A percentile compares a stretch with the other conserved stretches of the same genome.
These are phyloP conservation scores for Pezizomycotina sp. DNA, from an alignment of 2,329 filamentous ascomycete genomes.

Conservation along the genomic window DNA sequence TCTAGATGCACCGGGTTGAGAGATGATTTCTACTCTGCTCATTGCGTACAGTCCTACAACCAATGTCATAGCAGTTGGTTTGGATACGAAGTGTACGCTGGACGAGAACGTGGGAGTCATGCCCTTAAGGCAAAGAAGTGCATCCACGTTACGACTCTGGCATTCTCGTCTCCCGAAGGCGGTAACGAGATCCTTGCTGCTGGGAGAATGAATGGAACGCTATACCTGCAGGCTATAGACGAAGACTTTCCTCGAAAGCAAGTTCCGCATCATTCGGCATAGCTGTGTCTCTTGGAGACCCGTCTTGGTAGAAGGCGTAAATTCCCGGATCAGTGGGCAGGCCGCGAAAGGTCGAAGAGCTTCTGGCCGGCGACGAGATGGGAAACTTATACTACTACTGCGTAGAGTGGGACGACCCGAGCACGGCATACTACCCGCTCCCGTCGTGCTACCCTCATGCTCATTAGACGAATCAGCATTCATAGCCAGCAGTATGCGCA, in stretches of 20 bases:
- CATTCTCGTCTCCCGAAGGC: conserved; percentile 69
- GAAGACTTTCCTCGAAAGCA: conserved; percentile 57
- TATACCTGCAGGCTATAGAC: conserved; percentile 62
- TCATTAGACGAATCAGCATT: conserved; percentile 59
- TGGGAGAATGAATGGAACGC: conserved; percentile 58
- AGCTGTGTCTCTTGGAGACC: conserved; percentile 73
- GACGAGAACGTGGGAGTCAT: conserved; percentile 65
- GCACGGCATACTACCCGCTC: conserved; percentile 32
- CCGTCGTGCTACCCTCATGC: conserved; percentile 51
- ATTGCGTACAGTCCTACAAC: conserved; percentile 66
- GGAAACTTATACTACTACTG: conserved; percentile 78
- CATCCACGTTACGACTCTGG: conserved; percentile 60
- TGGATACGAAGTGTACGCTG: conserved; percentile 63
- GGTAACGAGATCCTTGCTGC: conserved; percentile 67
- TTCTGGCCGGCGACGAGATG: conserved; percentile 69
- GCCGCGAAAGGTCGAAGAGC: conserved; percentile 45
- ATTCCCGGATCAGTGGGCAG: conserved; percentile 37
- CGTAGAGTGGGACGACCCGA: conserved; percentile 54
- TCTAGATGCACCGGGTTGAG: conserved; percentile 75
- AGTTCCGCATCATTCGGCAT: conserved; percentile 55
- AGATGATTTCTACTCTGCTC: conserved; percentile 90
- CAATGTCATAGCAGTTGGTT: conserved; percentile 67
- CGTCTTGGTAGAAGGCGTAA: conserved; percentile 31
- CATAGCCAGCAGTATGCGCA: conserved; percentile 79
- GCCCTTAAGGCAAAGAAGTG: conserved; percentile 37